Evolutionary conservation across 1,284 basidiomycete species (phyloP).

Genomic region (Rhodotorula glutinis): DNA sequence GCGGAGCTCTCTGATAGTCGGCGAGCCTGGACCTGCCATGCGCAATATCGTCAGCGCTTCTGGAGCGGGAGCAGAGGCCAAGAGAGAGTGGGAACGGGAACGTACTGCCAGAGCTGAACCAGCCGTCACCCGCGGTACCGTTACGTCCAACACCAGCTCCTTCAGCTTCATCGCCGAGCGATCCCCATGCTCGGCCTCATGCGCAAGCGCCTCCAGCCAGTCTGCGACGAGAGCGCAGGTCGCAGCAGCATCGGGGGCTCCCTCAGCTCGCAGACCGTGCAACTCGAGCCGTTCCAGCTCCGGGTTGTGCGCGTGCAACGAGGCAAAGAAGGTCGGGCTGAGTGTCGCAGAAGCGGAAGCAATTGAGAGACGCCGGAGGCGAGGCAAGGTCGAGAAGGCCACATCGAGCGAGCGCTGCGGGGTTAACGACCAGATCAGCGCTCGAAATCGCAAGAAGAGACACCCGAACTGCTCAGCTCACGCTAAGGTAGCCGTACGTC

Average conservation of each 20-base stretch:
- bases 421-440: not conserved
- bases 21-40: too few relatives aligned
- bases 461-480: too few relatives aligned
- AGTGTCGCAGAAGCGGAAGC: not conserved
- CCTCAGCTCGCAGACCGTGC: not conserved
- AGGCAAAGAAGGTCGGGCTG: not conserved
- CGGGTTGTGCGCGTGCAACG: not conserved
- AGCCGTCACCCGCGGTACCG: too few relatives aligned
- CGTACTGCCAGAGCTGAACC: too few relatives aligned
- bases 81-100: too few relatives aligned
- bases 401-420: not conserved
- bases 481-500: not conserved
- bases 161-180: not conserved
- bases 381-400: not conserved
- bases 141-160: conserved; percentile 1
- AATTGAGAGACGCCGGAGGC: not conserved
- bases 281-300: not conserved
- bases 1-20: too few relatives aligned
- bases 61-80: too few relatives aligned
- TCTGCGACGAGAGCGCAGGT: conserved; percentile 1
- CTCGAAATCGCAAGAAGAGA: not conserved
- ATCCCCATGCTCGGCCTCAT: not conserved
- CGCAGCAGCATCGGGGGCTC: not conserved
- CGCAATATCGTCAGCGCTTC: too few relatives aligned
- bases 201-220: not conserved